Conservation (phyloP, 2,329 filamentous ascomycete species). For the Biscogniauxia sp. region DNA sequence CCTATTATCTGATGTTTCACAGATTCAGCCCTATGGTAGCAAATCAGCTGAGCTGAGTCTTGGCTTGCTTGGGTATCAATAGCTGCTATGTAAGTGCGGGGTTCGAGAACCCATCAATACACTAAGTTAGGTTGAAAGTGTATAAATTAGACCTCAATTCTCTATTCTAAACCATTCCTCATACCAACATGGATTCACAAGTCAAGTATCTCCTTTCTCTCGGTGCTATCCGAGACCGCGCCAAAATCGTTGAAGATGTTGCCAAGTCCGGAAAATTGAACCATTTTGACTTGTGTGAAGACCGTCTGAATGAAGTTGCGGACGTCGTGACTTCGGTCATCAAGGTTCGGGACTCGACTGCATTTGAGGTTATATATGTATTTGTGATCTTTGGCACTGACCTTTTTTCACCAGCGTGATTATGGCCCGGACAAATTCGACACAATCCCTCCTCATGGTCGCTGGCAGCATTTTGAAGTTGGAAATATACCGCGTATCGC, state of each 20-base stretch:
- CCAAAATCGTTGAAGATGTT: background rate
- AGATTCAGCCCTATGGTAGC: too few species aligned
- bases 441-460: too few species aligned
- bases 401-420: background rate
- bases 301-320: background rate
- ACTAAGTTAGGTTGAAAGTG: too few species aligned
- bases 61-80: too few species aligned
- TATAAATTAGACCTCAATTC: too few species aligned
- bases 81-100: too few species aligned
- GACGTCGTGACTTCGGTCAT: background rate
- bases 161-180: too few species aligned
- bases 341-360: background rate
- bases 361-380: background rate
- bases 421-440: background rate
- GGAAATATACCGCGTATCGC: too few species aligned
- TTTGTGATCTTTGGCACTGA: background rate
- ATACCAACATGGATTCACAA: background rate
- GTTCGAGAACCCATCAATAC: too few species aligned
- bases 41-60: too few species aligned
- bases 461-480: too few species aligned
- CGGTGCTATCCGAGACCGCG: background rate
- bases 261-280: background rate
- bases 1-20: too few species aligned
- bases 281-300: background rate
- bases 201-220: background rate